These are phyloP conservation scores for Salix udensis DNA, from an alignment of 345 rosid species.

Conservation along the genomic window DNA sequence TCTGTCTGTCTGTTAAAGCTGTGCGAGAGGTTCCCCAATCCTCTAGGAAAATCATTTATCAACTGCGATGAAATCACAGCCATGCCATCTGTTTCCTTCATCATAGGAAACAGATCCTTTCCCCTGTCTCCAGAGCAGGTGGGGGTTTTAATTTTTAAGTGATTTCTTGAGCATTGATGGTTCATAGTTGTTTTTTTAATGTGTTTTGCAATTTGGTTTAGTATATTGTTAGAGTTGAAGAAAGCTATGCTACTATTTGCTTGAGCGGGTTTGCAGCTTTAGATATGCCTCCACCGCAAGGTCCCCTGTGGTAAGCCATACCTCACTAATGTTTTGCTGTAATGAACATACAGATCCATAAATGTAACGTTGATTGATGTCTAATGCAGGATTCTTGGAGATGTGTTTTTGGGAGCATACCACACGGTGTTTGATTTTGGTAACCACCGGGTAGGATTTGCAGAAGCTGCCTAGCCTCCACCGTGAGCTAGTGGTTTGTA, in stretches of 20 bases:
- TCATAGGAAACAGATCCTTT: conserved; percentile 41
- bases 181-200: not conserved
- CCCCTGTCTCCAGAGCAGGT: conserved; percentile 52
- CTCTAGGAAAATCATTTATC: conserved; percentile 39
- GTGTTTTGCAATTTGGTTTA: conserved; percentile 13
- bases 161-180: not conserved
- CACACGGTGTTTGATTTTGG: conserved; percentile 58
- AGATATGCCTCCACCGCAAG: conserved; percentile 47
- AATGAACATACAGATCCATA: not conserved
- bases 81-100: conserved; percentile 50
- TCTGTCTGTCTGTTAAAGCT: conserved; percentile 27
- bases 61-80: conserved; percentile 34
- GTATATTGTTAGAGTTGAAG: conserved; percentile 40
- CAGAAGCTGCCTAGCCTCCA: conserved; percentile 31
- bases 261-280: conserved; percentile 46
- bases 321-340: not conserved
- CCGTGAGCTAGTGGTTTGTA: not conserved
- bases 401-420: conserved; percentile 50
- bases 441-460: conserved; percentile 50
- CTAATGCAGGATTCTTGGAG: conserved; percentile 52
- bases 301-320: conserved; percentile 50
- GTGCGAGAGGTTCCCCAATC: conserved; percentile 50
- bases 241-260: conserved; percentile 36
- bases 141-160: not conserved
- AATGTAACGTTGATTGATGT: not conserved